Conservation (phyloP, 2,329 filamentous ascomycete species). For the Metarhizium anisopliae region DNA sequence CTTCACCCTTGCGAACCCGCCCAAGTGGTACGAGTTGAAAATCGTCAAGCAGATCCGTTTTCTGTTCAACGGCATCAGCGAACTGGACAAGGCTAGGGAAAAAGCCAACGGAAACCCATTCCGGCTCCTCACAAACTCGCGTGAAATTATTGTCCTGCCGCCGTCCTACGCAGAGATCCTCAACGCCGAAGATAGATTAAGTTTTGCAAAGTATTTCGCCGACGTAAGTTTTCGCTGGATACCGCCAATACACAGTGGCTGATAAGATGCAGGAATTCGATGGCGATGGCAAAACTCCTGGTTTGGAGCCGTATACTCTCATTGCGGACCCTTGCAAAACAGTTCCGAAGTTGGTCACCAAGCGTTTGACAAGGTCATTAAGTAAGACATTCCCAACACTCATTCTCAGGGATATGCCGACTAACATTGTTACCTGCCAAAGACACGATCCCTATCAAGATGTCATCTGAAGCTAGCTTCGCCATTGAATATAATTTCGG, state of each 20-base stretch:
- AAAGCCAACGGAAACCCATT: constrained; percentile 3
- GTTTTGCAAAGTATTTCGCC: constrained; percentile 8
- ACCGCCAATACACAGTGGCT: neutral
- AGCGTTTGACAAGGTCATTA: constrained; percentile 7
- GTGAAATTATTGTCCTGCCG: constrained; percentile 8
- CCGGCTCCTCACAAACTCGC: constrained; percentile 8
- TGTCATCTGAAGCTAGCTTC: constrained; percentile 8
- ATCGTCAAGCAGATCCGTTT: constrained; percentile 5
- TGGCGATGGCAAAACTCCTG: constrained; percentile 8
- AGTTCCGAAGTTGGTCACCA: constrained; percentile 5
- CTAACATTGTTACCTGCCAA: neutral
- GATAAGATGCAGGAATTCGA: constrained; percentile 5
- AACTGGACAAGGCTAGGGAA: constrained; percentile 5
- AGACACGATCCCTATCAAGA: constrained; percentile 5
- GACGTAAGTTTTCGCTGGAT: constrained; percentile 1
- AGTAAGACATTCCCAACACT: neutral
- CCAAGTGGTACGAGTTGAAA: constrained; percentile 7
- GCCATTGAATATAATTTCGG: constrained; percentile 6
- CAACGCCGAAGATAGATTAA: constrained; percentile 3
- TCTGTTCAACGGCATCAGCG: constrained; percentile 5
- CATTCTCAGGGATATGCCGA: neutral
- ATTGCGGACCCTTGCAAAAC: constrained; percentile 8
- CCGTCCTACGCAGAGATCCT: constrained; percentile 7
- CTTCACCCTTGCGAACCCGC: constrained; percentile 4
- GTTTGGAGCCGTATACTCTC: constrained; percentile 7